Evolutionary conservation across 192 early-diverging fungal genomes (phyloP).

Genomic region (Coemansia sp.): DNA sequence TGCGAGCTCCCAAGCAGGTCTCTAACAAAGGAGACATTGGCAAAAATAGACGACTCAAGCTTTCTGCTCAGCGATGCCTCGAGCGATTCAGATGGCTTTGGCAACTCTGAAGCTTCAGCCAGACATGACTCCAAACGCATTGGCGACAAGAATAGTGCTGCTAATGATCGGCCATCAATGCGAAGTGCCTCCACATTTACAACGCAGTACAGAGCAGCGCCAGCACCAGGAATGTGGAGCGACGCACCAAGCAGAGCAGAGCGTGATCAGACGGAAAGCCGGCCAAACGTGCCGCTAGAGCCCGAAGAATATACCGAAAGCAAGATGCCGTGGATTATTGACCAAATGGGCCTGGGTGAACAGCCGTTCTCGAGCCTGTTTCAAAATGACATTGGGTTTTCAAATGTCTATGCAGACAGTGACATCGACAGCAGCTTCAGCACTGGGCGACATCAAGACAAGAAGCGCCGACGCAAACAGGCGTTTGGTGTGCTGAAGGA

Average conservation of each 20-base stretch:
- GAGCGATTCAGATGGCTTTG: background rate
- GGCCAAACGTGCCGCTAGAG: slow-evolving; percentile 46
- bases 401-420: slow-evolving; percentile 11
- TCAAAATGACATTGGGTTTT: slow-evolving; percentile 25
- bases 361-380: slow-evolving; percentile 45
- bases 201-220: slow-evolving; percentile 23
- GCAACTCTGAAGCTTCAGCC: background rate
- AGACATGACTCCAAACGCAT: background rate
- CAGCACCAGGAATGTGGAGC: slow-evolving; percentile 42
- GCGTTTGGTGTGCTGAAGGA: slow-evolving; percentile 44
- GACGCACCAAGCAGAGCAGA: background rate
- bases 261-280: background rate
- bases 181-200: slow-evolving; percentile 29
- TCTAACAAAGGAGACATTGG: background rate
- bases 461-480: slow-evolving; percentile 34
- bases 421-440: background rate
- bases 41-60: slow-evolving; percentile 1
- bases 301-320: slow-evolving; percentile 33
- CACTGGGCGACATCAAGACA: slow-evolving; percentile 2
- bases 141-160: background rate
- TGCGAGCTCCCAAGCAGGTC: background rate
- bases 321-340: slow-evolving; percentile 41
- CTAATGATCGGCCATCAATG: slow-evolving; percentile 5
- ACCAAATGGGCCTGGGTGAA: slow-evolving; percentile 51
- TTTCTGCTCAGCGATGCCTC: slow-evolving; percentile 18